phyloP scores from a whole-genome alignment of 2,329 filamentous ascomycete species.

The Torrubiella hemipterigena region DNA sequence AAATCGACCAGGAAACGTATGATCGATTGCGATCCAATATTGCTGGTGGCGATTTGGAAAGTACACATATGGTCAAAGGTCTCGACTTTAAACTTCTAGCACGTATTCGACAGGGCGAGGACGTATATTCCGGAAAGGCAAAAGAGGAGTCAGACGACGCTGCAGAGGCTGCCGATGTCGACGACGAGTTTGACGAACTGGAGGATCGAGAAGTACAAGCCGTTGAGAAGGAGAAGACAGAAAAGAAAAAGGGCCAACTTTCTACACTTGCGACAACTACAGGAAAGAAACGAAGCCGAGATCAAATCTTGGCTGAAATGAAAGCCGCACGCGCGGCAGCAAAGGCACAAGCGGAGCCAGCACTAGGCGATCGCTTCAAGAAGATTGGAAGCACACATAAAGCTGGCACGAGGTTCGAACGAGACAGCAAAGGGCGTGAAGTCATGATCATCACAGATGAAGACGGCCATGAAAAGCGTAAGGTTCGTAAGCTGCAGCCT shows the following conservation, averaged over 20 bases:
- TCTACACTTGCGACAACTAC: constrained; percentile 38
- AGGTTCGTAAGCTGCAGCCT: constrained; percentile 42
- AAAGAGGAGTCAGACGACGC: constrained; percentile 14
- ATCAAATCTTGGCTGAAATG: constrained; percentile 56
- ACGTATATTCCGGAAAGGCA: constrained; percentile 38
- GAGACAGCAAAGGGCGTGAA: constrained; percentile 48
- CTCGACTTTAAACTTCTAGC: constrained; percentile 74
- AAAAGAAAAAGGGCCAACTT: constrained; percentile 49
- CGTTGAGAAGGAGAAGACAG: constrained; percentile 35
- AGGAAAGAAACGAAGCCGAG: constrained; percentile 49
- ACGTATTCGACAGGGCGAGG: constrained; percentile 55
- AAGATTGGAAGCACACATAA: constrained; percentile 48
- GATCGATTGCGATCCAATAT: constrained; percentile 65
- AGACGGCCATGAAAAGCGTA: constrained; percentile 53
- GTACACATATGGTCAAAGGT: constrained; percentile 84
- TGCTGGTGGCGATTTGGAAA: constrained; percentile 66
- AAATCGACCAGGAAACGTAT: constrained; percentile 73
- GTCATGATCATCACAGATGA: constrained; percentile 55
- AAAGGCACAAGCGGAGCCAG: constrained; percentile 38
- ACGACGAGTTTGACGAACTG: constrained; percentile 53
- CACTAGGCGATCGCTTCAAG: constrained; percentile 48
- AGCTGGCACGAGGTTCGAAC: constrained; percentile 46
- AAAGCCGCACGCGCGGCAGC: constrained; percentile 51
- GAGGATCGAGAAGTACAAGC: constrained; percentile 42
- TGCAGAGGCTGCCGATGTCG: constrained; percentile 29